These are phyloP conservation scores for Hebeloma cylindrosporum DNA, from an alignment of 768 basidiomycete species.

Conservation along the genomic window DNA sequence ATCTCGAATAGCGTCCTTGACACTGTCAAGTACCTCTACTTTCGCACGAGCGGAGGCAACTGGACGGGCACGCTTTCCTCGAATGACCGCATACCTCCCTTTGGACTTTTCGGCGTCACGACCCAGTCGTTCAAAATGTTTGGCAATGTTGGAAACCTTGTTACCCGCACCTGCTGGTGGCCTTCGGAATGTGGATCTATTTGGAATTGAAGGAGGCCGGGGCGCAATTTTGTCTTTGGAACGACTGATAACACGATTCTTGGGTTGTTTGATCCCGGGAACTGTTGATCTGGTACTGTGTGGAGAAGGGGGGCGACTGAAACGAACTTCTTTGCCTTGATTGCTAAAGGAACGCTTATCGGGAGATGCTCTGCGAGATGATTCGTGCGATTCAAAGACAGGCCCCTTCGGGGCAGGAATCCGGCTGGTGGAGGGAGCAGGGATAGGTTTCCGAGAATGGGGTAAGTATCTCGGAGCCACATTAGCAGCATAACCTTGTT, in stretches of 20 bases:
- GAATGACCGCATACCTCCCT: conserved; percentile 80
- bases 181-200: conserved; percentile 57
- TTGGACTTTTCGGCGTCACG: conserved; percentile 74
- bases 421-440: conserved; percentile 40
- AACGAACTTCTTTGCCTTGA: conserved; percentile 42
- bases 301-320: conserved; percentile 48
- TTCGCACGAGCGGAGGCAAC: conserved; percentile 87
- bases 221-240: conserved; percentile 41
- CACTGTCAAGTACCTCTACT: conserved; percentile 84
- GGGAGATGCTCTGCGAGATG: conserved; percentile 70
- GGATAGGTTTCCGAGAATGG: conserved; percentile 46
- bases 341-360: conserved; percentile 55
- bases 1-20: conserved; percentile 81
- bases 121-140: conserved; percentile 85
- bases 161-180: conserved; percentile 47
- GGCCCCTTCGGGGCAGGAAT: conserved; percentile 54
- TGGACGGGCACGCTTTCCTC: conserved; percentile 84
- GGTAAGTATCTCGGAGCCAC: conserved; percentile 77
- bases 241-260: conserved; percentile 37
- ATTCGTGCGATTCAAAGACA: conserved; percentile 53
- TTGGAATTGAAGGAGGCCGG: conserved; percentile 43
- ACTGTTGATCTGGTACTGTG: conserved; percentile 33
- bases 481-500: conserved; percentile 91
- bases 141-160: conserved; percentile 86
- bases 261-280: conserved; percentile 33